Evolutionary conservation across 495 filamentous ascomycete species (phyloP).

Genomic region (Podospora pseudopauciseta): DNA sequence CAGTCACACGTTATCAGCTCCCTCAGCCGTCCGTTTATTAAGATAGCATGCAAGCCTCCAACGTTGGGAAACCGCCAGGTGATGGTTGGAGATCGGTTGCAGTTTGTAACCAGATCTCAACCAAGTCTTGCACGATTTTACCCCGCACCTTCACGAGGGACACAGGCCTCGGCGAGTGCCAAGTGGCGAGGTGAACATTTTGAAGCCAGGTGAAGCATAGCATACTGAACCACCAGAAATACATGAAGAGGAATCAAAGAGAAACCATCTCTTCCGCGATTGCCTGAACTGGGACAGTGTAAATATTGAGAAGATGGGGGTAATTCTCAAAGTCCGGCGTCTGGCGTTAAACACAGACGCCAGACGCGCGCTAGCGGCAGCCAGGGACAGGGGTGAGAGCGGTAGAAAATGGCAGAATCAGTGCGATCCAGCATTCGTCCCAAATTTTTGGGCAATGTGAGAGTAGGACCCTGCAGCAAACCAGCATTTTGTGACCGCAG

Average conservation of each 20-base stretch:
- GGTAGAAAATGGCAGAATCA: slow-evolving; percentile 18
- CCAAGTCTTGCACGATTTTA: neutral
- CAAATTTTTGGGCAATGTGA: slow-evolving; percentile 12
- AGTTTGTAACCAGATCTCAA: neutral
- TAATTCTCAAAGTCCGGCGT: neutral
- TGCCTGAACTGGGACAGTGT: no score
- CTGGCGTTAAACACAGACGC: neutral
- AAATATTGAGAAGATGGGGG: neutral
- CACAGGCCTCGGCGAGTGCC: neutral
- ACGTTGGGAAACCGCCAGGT: neutral
- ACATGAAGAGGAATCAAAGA: neutral
- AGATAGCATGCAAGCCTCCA: neutral
- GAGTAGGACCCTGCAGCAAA: neutral
- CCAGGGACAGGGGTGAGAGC: slow-evolving; percentile 6
- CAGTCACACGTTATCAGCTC: slow-evolving; percentile 4
- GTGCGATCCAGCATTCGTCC: neutral
- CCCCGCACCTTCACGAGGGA: neutral
- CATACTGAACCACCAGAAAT: neutral
- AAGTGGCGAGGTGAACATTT: neutral
- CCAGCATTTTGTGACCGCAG: neutral
- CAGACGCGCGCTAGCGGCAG: neutral
- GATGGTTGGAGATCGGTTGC: neutral
- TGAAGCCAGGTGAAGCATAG: neutral
- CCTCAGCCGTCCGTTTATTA: neutral
- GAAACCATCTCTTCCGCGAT: no score